Percentiles rank a stretch among this genome's conserved stretches.
Evolutionary conservation across 306 rosid species (phyloP).

Genomic region (Boehmeria nivea): DNA sequence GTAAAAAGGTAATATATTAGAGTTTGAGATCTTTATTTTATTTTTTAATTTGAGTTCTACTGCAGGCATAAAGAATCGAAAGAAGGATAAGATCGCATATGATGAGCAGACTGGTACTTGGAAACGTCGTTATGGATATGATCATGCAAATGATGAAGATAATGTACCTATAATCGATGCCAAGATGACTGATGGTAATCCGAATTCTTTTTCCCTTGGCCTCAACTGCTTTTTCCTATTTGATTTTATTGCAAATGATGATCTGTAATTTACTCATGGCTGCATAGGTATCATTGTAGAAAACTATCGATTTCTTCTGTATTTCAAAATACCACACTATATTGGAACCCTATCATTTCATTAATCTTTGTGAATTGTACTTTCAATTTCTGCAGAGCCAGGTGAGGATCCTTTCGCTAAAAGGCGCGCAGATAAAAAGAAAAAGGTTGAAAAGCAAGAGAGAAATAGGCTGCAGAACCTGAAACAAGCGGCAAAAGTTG

Average conservation of each 20-base stretch:
- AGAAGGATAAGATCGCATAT: constrained; percentile 57
- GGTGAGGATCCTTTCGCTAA: constrained; percentile 85
- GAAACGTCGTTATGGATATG: constrained; percentile 83
- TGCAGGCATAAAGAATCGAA: constrained; percentile 71
- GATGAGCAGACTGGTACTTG: constrained; percentile 72
- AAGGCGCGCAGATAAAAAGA: constrained; percentile 65
- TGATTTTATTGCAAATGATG: not conserved
- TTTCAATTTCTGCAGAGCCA: constrained; percentile 48
- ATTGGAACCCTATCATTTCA: too few species aligned
- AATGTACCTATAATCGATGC: constrained; percentile 84
- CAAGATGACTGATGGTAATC: constrained; percentile 74
- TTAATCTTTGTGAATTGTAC: not conserved
- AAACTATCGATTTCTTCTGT: not conserved
- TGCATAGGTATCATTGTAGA: not conserved
- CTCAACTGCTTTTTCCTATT: not conserved
- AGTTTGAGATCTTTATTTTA: constrained; percentile 1
- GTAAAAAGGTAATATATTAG: not conserved
- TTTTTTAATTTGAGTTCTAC: constrained; percentile 9
- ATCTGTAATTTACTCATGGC: not conserved
- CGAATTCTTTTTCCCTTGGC: not conserved
- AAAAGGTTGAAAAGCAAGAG: constrained; percentile 65
- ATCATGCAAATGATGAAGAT: constrained; percentile 84
- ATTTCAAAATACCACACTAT: too few species aligned
- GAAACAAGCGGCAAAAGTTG: constrained; percentile 77
- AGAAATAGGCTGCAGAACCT: constrained; percentile 67